These are phyloP conservation scores for Fusarium keratoplasticum DNA, from an alignment of 2,329 filamentous ascomycete species.

Conservation along the genomic window DNA sequence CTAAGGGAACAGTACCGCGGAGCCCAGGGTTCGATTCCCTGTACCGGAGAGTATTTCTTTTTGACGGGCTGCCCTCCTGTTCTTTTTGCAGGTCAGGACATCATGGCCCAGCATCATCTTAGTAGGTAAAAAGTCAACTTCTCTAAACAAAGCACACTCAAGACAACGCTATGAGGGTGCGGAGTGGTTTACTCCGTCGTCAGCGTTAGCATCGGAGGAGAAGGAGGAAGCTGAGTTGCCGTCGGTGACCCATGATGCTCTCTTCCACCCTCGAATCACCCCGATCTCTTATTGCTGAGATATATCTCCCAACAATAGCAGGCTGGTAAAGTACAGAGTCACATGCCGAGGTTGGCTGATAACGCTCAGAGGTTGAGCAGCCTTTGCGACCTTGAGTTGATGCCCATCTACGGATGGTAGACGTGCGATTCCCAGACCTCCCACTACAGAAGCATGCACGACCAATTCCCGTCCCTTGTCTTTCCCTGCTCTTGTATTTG, in stretches of 20 bases:
- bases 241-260: not conserved
- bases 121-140: not conserved
- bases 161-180: not conserved
- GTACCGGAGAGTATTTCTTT: conserved; percentile 21
- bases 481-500: not conserved
- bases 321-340: not conserved
- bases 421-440: not conserved
- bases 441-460: not conserved
- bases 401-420: not conserved
- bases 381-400: not conserved
- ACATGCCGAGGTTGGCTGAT: not conserved
- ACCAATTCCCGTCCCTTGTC: not conserved
- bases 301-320: not conserved
- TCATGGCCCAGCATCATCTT: not conserved
- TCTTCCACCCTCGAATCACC: not conserved
- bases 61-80: not conserved
- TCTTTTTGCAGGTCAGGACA: not conserved
- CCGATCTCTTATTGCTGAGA: not conserved
- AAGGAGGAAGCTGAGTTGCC: not conserved
- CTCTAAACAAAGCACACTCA: not conserved
- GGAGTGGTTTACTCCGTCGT: not conserved
- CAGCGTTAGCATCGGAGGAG: not conserved
- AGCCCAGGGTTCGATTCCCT: conserved; percentile 35
- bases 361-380: not conserved
- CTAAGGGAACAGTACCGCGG: conserved; percentile 5